Conservation (phyloP, 2,329 filamentous ascomycete species). For the Samsoniella hepiali region DNA sequence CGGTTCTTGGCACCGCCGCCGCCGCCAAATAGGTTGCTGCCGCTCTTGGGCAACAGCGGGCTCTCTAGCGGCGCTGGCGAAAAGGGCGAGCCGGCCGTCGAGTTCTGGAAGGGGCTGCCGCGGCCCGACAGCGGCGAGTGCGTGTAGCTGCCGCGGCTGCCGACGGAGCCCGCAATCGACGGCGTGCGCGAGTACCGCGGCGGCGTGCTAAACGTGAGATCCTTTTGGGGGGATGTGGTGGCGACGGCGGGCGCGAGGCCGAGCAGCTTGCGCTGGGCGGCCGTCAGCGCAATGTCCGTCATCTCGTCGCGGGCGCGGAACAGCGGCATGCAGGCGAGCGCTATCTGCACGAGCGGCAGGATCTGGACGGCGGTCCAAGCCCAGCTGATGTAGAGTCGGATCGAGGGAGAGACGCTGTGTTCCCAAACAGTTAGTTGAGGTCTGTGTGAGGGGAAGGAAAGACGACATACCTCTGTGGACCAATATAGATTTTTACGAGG, state of each 20-base stretch:
- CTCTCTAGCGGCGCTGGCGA: constrained; percentile 39
- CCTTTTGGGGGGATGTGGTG: constrained; percentile 62
- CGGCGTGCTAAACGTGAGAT: constrained; percentile 72
- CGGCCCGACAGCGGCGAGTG: constrained; percentile 57
- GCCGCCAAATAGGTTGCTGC: neutral
- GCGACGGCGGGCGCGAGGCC: constrained; percentile 67
- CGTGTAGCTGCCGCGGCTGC: constrained; percentile 54
- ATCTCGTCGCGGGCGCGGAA: constrained; percentile 71
- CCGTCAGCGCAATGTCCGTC: constrained; percentile 82
- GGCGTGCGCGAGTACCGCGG: constrained; percentile 80
- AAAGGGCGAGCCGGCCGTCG: constrained; percentile 44
- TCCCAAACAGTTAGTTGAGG: neutral
- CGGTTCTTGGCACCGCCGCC: constrained; percentile 25
- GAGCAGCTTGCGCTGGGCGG: constrained; percentile 71
- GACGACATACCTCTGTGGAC: constrained; percentile 38
- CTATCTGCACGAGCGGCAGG: constrained; percentile 67
- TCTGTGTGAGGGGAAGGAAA: neutral
- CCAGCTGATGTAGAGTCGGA: constrained; percentile 41
- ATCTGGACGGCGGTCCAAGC: constrained; percentile 48
- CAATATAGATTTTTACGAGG: constrained; percentile 35
- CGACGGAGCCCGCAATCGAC: constrained; percentile 60
- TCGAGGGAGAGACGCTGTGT: constrained; percentile 31
- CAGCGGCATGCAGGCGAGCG: constrained; percentile 67
- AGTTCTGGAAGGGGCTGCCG: constrained; percentile 44
- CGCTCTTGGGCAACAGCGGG: constrained; percentile 64